Percentiles rank a stretch among this genome's conserved stretches.
Conservation (phyloP, 177 flowering plant genomes). For the Telopea speciosissima region DNA sequence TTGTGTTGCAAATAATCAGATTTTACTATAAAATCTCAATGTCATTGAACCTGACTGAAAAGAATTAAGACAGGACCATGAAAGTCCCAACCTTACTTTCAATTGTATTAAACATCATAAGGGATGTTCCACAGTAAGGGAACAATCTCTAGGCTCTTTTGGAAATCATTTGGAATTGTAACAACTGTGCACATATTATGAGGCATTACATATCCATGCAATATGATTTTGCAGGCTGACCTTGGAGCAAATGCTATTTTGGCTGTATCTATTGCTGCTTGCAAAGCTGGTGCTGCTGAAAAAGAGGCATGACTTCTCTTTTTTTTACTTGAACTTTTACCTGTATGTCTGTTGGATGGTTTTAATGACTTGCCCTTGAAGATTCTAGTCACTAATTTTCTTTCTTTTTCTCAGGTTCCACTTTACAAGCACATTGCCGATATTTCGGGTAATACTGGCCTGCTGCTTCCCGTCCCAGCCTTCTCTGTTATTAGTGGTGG, state of each 20-base stretch:
- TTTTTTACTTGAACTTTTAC: not conserved
- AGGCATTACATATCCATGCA: not conserved
- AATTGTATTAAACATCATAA: not conserved
- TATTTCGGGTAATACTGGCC: slow-evolving; percentile 60
- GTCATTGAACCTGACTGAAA: not conserved
- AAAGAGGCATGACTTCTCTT: slow-evolving; percentile 58
- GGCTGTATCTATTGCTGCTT: slow-evolving; percentile 97
- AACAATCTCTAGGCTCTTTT: not conserved
- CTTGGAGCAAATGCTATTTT: slow-evolving; percentile 97
- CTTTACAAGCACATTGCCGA: slow-evolving; percentile 90
- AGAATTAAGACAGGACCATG: not conserved
- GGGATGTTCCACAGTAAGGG: not conserved
- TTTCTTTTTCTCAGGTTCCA: slow-evolving; percentile 57
- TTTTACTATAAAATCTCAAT: not conserved
- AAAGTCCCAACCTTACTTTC: not conserved
- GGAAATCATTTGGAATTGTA: not conserved
- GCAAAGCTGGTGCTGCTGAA: slow-evolving; percentile 99
- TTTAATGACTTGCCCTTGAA: slow-evolving; percentile 1
- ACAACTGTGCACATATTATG: not conserved
- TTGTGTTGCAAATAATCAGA: not conserved
- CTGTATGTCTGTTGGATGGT: slow-evolving; percentile 3
- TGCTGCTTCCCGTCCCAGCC: slow-evolving; percentile 81
- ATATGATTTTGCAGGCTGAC: slow-evolving; percentile 51
- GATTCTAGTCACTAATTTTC: not conserved
- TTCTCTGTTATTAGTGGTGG: slow-evolving; percentile 92